Percentiles rank a stretch among this genome's conserved stretches.
These are phyloP conservation scores for Penicillium bovifimosum DNA, from an alignment of 495 filamentous ascomycete species.

Conservation along the genomic window DNA sequence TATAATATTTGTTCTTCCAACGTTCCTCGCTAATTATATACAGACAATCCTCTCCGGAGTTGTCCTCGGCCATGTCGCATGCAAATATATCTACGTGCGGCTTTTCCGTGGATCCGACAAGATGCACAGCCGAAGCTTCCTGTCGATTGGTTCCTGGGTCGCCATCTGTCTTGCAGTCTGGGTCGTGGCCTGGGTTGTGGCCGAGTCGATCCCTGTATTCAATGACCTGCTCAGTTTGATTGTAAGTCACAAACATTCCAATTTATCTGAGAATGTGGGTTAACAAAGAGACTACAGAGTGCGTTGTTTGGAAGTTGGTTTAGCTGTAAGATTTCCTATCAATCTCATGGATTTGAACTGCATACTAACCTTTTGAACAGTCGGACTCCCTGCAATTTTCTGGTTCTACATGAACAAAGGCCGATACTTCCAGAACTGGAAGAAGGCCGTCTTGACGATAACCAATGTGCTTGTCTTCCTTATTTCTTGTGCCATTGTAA, in stretches of 20 bases:
- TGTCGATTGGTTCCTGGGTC: slow-evolving; percentile 49
- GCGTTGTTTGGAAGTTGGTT: slow-evolving; percentile 39
- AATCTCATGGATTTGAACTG: too few species aligned
- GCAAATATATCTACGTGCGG: slow-evolving; percentile 62
- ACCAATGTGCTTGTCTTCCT: slow-evolving; percentile 29
- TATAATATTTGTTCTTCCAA: background rate
- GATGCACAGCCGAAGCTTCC: slow-evolving; percentile 52
- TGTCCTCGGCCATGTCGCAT: slow-evolving; percentile 57
- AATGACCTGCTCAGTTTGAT: slow-evolving; percentile 55
- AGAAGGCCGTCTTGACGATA: slow-evolving; percentile 31
- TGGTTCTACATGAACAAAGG: slow-evolving; percentile 40
- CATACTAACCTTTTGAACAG: slow-evolving; percentile 10
- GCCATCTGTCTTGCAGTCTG: slow-evolving; percentile 52
- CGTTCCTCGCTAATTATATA: background rate
- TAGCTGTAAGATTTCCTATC: slow-evolving; percentile 25
- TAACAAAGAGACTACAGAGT: slow-evolving; percentile 22
- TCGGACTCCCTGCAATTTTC: slow-evolving; percentile 37
- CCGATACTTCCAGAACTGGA: slow-evolving; percentile 22
- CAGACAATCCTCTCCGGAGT: slow-evolving; percentile 37
- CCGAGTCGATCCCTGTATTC: slow-evolving; percentile 69
- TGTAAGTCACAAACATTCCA: slow-evolving; percentile 16
- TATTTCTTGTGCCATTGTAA: slow-evolving; percentile 33
- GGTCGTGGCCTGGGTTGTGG: slow-evolving; percentile 63
- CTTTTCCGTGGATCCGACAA: slow-evolving; percentile 50
- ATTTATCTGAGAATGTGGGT: background rate